These are phyloP conservation scores for Xylaria curta DNA, from an alignment of 495 filamentous ascomycete genomes.

Conservation along the genomic window DNA sequence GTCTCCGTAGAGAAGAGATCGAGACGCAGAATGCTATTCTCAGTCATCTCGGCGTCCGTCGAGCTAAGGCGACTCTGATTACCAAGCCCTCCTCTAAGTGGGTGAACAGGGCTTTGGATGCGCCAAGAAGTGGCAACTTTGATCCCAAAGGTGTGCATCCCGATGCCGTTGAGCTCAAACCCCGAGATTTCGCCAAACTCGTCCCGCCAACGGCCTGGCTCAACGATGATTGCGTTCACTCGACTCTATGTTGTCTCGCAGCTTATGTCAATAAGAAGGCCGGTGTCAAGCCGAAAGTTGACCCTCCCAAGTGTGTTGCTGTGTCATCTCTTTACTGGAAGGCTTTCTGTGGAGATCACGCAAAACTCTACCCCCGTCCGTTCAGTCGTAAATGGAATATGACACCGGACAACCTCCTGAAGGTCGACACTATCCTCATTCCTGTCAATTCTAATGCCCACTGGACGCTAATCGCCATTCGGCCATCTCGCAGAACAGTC, in stretches of 20 bases:
- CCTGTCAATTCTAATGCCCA: constrained; percentile 54
- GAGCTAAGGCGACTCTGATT: constrained; percentile 36
- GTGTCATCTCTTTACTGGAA: constrained; percentile 77
- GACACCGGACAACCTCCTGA: constrained; percentile 46
- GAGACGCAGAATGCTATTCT: constrained; percentile 27
- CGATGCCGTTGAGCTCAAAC: constrained; percentile 62
- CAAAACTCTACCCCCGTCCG: constrained; percentile 44
- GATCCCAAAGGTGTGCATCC: constrained; percentile 42
- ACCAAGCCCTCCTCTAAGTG: constrained; percentile 39
- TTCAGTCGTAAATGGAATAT: constrained; percentile 43
- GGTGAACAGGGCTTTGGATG: constrained; percentile 32
- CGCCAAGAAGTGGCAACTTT: constrained; percentile 38
- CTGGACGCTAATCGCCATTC: constrained; percentile 75
- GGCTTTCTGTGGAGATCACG: constrained; percentile 58
- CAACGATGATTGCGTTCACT: constrained; percentile 83
- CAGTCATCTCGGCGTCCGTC: constrained; percentile 33
- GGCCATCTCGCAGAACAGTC: constrained; percentile 65
- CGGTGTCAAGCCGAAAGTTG: constrained; percentile 49
- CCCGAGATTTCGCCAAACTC: constrained; percentile 68
- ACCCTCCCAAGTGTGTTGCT: constrained; percentile 69
- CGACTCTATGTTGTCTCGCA: constrained; percentile 66
- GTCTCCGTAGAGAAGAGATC: constrained; percentile 33
- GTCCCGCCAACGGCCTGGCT: constrained; percentile 67
- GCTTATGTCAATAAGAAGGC: constrained; percentile 62
- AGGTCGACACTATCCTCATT: constrained; percentile 54